These are phyloP conservation scores for Geotrichum carabidarum DNA, from an alignment of 1,139 yeast genomes.

Conservation along the genomic window DNA sequence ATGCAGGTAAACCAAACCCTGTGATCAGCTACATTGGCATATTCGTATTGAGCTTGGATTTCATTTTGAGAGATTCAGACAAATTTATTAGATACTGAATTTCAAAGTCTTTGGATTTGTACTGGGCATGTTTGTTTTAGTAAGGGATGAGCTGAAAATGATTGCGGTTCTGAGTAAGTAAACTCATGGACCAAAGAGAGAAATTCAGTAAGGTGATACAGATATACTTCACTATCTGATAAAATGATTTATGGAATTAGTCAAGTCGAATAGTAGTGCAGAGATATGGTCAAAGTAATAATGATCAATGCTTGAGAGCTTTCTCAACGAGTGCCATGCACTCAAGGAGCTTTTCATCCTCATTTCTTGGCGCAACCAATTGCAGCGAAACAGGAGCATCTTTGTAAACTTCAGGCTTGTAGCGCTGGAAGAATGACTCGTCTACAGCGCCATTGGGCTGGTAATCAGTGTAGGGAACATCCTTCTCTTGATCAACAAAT, in stretches of 20 bases:
- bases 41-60: too few species aligned
- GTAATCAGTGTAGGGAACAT: conserved; percentile 29
- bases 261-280: too few species aligned
- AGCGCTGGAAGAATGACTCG: conserved; percentile 29
- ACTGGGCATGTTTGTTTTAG: too few species aligned
- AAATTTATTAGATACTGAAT: too few species aligned
- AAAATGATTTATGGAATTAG: too few species aligned
- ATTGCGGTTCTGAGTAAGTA: background rate
- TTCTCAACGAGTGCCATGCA: background rate
- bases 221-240: too few species aligned
- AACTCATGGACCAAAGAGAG: too few species aligned
- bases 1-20: too few species aligned
- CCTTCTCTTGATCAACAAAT: conserved; percentile 43
- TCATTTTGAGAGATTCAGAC: too few species aligned
- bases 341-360: conserved; percentile 35
- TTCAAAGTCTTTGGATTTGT: too few species aligned
- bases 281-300: background rate
- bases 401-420: conserved; percentile 38
- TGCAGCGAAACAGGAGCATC: conserved; percentile 46
- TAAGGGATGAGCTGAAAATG: background rate
- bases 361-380: conserved; percentile 40
- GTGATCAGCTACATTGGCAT: too few species aligned
- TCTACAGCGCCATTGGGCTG: conserved; percentile 35
- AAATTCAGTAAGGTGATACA: too few species aligned
- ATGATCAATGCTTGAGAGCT: background rate